Evolutionary conservation across 73 alveolate species (phyloP).

Genomic region (Tetrahymena thermophila): DNA sequence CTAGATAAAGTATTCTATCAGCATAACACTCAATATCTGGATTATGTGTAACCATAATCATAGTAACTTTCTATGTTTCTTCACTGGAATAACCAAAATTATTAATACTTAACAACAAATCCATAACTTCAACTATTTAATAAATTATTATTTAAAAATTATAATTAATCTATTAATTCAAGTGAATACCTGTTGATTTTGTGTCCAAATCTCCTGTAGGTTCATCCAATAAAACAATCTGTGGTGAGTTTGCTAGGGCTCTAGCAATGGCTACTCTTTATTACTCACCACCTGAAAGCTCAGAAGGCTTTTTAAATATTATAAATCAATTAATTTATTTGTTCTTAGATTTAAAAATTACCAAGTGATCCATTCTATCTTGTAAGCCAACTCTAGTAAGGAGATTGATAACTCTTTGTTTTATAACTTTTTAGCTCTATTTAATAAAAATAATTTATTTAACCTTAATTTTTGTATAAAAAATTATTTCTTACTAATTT

Average conservation of each 20-base stretch:
- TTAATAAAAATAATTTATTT: not conserved
- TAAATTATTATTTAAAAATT: not conserved
- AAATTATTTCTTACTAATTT: not conserved
- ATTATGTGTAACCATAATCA: constrained; percentile 94
- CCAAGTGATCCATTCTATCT: constrained; percentile 94
- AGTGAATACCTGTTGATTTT: constrained; percentile 52
- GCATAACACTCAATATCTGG: constrained; percentile 98
- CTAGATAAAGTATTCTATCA: constrained; percentile 88
- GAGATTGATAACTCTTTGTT: constrained; percentile 56
- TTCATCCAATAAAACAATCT: constrained; percentile 90
- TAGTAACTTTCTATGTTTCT: constrained; percentile 65
- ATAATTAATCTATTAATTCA: not conserved
- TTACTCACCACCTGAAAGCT: constrained; percentile 96
- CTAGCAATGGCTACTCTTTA: constrained; percentile 97
- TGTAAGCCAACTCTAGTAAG: constrained; percentile 88
- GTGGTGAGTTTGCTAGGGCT: constrained; percentile 94
- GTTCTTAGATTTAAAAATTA: not conserved
- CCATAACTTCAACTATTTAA: constrained; percentile 88
- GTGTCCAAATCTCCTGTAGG: constrained; percentile 97
- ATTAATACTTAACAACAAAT: constrained; percentile 77
- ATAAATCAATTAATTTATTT: not conserved
- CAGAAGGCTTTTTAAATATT: constrained; percentile 62
- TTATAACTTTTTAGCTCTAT: constrained; percentile 31
- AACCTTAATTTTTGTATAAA: not conserved
- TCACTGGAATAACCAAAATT: constrained; percentile 84